Percentiles rank a stretch among this genome's conserved stretches.
Evolutionary conservation across 1,284 basidiomycete genomes (phyloP).

Genomic region (Sporisorium exsertum): DNA sequence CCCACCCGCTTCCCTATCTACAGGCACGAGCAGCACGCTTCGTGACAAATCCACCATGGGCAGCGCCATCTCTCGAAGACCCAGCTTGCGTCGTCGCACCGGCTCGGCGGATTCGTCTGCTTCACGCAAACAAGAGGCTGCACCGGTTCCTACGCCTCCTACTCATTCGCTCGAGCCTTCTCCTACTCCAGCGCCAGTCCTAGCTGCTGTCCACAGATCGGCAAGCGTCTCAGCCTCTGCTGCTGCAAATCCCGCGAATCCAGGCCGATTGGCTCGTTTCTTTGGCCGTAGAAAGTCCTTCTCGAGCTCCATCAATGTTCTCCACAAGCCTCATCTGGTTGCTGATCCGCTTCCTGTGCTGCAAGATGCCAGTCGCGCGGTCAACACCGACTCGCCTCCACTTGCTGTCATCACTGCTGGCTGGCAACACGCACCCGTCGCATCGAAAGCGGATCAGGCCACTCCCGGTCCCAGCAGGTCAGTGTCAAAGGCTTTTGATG

Average conservation of each 20-base stretch:
- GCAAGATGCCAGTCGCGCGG: not conserved
- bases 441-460: not conserved
- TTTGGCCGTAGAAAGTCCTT: slow-evolving; percentile 41
- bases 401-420: slow-evolving; percentile 32
- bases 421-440: slow-evolving; percentile 5
- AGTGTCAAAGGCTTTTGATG: not conserved
- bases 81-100: slow-evolving; percentile 41
- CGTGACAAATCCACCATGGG: slow-evolving; percentile 31
- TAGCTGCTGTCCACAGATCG: not conserved
- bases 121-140: slow-evolving; percentile 7
- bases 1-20: slow-evolving; percentile 41
- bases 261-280: slow-evolving; percentile 25
- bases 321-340: slow-evolving; percentile 17
- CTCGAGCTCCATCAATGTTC: slow-evolving; percentile 12
- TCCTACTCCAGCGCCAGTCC: slow-evolving; percentile 4
- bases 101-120: slow-evolving; percentile 22
- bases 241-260: not conserved
- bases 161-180: not conserved
- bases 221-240: not conserved
- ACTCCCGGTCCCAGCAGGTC: not conserved
- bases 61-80: slow-evolving; percentile 27
- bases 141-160: not conserved
- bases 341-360: slow-evolving; percentile 24
- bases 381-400: slow-evolving; percentile 26
- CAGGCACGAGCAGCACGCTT: slow-evolving; percentile 31